These are phyloP conservation scores for Colletotrichum sp. DNA, from an alignment of 2,329 filamentous ascomycete genomes.

Conservation along the genomic window DNA sequence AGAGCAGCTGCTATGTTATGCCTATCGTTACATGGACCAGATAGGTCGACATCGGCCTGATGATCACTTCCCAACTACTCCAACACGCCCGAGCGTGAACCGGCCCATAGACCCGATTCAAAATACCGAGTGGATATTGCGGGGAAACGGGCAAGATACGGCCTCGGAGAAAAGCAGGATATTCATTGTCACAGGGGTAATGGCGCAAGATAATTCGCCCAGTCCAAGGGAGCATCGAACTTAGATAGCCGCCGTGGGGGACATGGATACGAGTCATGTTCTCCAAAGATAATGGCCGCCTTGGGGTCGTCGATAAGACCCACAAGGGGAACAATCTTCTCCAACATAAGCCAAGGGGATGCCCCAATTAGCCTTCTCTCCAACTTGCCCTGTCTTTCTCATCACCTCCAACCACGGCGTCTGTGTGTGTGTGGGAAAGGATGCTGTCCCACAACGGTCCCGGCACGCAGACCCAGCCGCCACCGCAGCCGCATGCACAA, in stretches of 20 bases:
- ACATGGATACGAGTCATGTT: slow-evolving; percentile 4
- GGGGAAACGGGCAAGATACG: slow-evolving; percentile 7
- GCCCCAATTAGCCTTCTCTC: slow-evolving; percentile 9
- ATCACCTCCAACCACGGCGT: slow-evolving; percentile 5
- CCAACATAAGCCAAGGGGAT: slow-evolving; percentile 18
- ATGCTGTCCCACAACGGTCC: slow-evolving; percentile 16
- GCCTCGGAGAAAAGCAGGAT: neutral
- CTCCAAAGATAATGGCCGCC: slow-evolving; percentile 7
- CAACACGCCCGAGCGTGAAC: neutral
- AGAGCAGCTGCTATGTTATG: neutral
- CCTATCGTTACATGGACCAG: neutral
- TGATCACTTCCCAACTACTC: neutral
- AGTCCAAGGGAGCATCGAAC: neutral
- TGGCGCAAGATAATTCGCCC: neutral
- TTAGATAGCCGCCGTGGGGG: neutral
- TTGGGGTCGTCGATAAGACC: slow-evolving; percentile 5
- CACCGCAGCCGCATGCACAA: slow-evolving; percentile 5
- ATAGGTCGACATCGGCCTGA: neutral
- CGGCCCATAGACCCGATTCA: neutral
- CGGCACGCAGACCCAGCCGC: neutral
- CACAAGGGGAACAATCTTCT: slow-evolving; percentile 5
- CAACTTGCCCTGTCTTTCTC: slow-evolving; percentile 5
- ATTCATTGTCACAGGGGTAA: neutral
- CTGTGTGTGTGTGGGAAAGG: neutral
- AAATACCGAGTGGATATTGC: slow-evolving; percentile 7